Base-by-base conservation (phyloP, 2,329 filamentous ascomycete genomes). In the Clathrospora elynae region DNA sequence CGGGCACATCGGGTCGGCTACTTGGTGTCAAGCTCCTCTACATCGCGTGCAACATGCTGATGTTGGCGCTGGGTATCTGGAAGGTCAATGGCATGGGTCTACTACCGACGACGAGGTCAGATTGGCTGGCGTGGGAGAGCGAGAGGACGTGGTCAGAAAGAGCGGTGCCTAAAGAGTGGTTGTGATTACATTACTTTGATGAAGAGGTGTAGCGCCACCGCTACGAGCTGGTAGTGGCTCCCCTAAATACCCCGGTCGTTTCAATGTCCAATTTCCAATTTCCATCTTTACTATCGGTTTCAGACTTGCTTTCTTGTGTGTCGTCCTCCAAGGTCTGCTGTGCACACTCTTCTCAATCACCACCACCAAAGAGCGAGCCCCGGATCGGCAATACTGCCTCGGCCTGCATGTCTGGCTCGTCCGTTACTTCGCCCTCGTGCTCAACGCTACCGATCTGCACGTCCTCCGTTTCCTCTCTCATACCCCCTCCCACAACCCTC, bases 41-140 rank as follows among this genome's bases (percentile, higher is more conserved):
- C 68, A 81, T 99, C 29, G 78, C 83, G 5, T 93, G 92, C 80
- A 95, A 99, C 71, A 70, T 95, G 51, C 72, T 93, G 42, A 86
- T 92, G 36, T 71, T 99, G 59, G 90, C 78, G 0, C 75, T 99
- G 65, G 93, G 93, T 3, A 77, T 99, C 36, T 99, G 90, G 90
- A 99, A 99, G 73, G 84, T 99, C 18, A 96, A 97, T 71, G 84
- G 82, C 24, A 99, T 99, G 93, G 93, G 93, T 0, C 73, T 99
- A 58, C 77, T 99, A 70, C 93, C 93, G 84, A 99, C 93, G 39
- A 97, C 93, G 46, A 85, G 90, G 67, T 96, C 90, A 55, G 93
- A 99, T 71, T 99, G 93, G 93, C 76, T 99, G 61, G 92, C 92
- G 42, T 99, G 93, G 93, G 93, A 99, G 70, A 78, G 79, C 12